Evolutionary conservation across 208 protist genomes (phyloP).

Genomic region (Angomonas deanei): DNA sequence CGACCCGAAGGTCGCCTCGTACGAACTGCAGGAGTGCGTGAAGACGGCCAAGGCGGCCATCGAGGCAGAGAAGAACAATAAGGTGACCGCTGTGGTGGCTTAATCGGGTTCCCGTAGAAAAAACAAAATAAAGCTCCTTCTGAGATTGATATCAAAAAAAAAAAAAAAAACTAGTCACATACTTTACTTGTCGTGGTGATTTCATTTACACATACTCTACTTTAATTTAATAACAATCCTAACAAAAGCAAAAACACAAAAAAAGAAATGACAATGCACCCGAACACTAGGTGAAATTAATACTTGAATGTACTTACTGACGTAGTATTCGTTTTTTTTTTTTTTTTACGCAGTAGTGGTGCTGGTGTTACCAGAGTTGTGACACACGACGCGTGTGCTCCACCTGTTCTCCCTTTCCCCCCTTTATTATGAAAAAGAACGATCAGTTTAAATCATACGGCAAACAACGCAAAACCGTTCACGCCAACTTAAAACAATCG

Average conservation of each 20-base stretch:
- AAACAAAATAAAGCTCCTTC: not conserved
- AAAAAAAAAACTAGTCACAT: not conserved
- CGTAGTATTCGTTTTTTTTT: not conserved
- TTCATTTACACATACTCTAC: not conserved
- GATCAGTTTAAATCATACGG: too few relatives aligned
- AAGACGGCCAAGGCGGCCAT: slow-evolving; percentile 57
- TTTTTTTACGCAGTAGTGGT: not conserved
- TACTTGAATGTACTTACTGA: not conserved
- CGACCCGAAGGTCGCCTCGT: slow-evolving; percentile 75
- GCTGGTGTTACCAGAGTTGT: too few relatives aligned
- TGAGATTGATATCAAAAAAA: not conserved
- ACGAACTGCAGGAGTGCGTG: slow-evolving; percentile 78
- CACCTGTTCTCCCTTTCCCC: too few relatives aligned
- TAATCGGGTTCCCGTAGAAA: not conserved
- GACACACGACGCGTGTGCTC: too few relatives aligned
- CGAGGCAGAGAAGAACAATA: slow-evolving; percentile 32
- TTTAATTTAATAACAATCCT: not conserved
- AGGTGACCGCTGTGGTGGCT: not conserved
- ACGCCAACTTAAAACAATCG: too few relatives aligned
- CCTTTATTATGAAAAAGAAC: too few relatives aligned
- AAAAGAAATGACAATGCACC: not conserved
- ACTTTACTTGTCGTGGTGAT: not conserved
- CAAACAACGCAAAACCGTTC: too few relatives aligned
- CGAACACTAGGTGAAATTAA: not conserved
- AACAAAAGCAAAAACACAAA: slow-evolving; percentile 7